Evolutionary conservation across 257 asterid species (phyloP).

Genomic region (Jacaranda mimosifolia): DNA sequence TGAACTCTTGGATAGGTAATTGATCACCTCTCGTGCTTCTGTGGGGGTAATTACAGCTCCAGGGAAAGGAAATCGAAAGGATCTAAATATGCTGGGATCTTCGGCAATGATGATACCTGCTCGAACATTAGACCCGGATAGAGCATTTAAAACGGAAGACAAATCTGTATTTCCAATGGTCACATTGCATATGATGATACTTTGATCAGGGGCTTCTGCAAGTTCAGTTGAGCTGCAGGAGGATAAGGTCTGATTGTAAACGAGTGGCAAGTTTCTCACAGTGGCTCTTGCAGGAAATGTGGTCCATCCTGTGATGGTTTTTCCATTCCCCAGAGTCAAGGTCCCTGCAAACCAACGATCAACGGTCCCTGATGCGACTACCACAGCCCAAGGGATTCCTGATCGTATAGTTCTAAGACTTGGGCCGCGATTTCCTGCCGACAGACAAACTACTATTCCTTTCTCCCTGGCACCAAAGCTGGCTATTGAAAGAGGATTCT

Average conservation of each 20-base stretch:
- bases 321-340: conserved; percentile 46
- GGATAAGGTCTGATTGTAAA: conserved; percentile 31
- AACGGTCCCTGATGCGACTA: conserved; percentile 44
- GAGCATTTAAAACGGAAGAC: neutral
- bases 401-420: conserved; percentile 10
- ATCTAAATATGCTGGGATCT: conserved; percentile 14
- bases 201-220: neutral
- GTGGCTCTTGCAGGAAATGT: conserved; percentile 39
- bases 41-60: conserved; percentile 39
- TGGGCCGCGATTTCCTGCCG: conserved; percentile 51
- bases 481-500: conserved; percentile 45
- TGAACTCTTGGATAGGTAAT: conserved; percentile 21
- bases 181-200: conserved; percentile 40
- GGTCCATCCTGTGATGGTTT: conserved; percentile 43
- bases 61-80: conserved; percentile 35
- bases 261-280: conserved; percentile 30
- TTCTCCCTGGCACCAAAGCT: conserved; percentile 49
- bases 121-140: conserved; percentile 6
- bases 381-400: conserved; percentile 47
- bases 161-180: conserved; percentile 1
- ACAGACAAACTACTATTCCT: conserved; percentile 38
- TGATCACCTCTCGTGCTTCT: conserved; percentile 31
- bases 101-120: conserved; percentile 45
- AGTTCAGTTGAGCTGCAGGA: conserved; percentile 30
- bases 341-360: conserved; percentile 53